Evolutionary conservation across 2,329 filamentous ascomycete genomes (phyloP), one percentile per base, ranked within the genome.

Genomic region (Stachybotrys echinatus): DNA sequence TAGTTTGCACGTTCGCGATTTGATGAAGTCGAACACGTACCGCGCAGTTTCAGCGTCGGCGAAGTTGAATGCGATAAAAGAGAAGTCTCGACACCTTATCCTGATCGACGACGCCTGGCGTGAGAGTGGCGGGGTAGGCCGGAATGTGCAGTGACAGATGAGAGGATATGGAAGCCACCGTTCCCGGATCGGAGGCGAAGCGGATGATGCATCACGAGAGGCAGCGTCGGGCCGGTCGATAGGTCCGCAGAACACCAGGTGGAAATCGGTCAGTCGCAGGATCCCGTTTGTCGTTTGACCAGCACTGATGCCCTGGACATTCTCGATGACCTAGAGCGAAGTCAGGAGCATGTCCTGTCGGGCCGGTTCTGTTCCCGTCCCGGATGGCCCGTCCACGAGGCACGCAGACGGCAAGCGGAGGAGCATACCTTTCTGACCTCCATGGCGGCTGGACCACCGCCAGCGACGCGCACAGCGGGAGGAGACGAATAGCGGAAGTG

Each of bases 101-200:
- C 92, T 87, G 63, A 99, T 90, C 3, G 89, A 88, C 6, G 92
- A 90, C 27, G 84, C 80, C 53, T 90, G 80, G 47, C 83, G 80
- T 51, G 87, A 87, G 12, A 77, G 75, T 6, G 82, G 77, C 18
- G 88, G 85, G 44, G 85, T 84, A 23, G 90, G 87, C 52, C 89
- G 83, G 57, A 92, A 83, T 21, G 80, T 83, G 70, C 92, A 96
- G 61, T 85, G 82, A 39, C 82, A 82, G 61, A 99, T 89, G 70
- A 97, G 92, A 21, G 92, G 92, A 68, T 92, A 99, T 17, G 94
- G 92, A 49, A 97, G 89, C 89, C 92, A 99, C 64, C 88, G 82
- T 69, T 96, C 89, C 64, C 84, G 70, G 47, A 61, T 70, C 5
- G 66, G 64, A 12, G 65, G 62, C 14, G 56, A 23, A 18, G 54